Conservation (phyloP, 1,139 yeast species). For the Taphrina populina region DNA sequence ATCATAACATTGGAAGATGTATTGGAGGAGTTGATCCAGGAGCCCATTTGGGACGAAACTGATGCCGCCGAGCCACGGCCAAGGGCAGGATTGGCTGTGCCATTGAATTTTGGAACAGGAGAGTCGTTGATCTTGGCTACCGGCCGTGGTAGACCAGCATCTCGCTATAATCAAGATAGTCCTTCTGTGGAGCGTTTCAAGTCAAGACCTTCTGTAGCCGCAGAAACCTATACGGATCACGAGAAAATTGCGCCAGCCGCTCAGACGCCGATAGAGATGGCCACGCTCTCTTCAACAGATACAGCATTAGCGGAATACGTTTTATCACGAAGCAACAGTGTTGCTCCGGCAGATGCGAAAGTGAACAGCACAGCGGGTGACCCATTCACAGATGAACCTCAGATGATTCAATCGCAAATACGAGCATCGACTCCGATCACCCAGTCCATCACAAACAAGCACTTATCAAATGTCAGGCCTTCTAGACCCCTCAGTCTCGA, state of each 20-base stretch:
- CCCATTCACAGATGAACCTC: slow-evolving; percentile 8
- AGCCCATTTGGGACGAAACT: slow-evolving; percentile 33
- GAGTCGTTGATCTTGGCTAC: slow-evolving; percentile 31
- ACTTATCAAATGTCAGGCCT: slow-evolving; percentile 1
- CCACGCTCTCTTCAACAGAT: background rate
- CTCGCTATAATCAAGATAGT: background rate
- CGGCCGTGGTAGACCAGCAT: slow-evolving; percentile 17
- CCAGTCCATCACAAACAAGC: slow-evolving; percentile 7
- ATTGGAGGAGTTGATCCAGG: slow-evolving; percentile 32
- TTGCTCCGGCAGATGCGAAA: slow-evolving; percentile 12
- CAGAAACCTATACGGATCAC: background rate
- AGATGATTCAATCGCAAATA: background rate
- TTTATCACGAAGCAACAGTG: slow-evolving; percentile 14
- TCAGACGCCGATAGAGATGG: slow-evolving; percentile 5
- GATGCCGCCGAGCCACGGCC: slow-evolving; percentile 26
- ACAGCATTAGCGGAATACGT: background rate
- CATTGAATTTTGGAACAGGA: slow-evolving; percentile 21
- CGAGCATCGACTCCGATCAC: background rate
- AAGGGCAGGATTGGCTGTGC: slow-evolving; percentile 32
- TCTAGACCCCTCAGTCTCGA: slow-evolving; percentile 10
- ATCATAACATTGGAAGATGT: slow-evolving; percentile 35
- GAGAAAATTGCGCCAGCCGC: too few relatives aligned
- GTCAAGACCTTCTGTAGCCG: background rate
- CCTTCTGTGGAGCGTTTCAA: background rate
- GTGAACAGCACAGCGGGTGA: background rate